Base-by-base conservation (phyloP, 2,329 filamentous ascomycete species). In the Blumeria graminis region DNA sequence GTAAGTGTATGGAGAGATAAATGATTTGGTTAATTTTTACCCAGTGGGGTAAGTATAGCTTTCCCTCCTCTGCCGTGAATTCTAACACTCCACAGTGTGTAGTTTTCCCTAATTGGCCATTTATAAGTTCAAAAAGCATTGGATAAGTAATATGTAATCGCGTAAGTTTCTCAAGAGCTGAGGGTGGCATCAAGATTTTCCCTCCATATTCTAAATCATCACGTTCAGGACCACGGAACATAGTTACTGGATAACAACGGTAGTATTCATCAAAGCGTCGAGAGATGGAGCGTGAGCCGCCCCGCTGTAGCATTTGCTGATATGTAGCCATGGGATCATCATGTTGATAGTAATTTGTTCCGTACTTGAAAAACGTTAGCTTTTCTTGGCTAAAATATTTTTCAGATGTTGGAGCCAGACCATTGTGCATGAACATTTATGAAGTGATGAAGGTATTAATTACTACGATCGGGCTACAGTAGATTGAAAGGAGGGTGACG, bases 251-350 rank as follows among this genome's bases (percentile, higher is more conserved):
- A 66, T 96, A 98, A 74, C 89, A 95, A 65, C 92, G 83, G 71
- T 95, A 96, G 73, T 94, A 96, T 70, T 98, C 92, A 69, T 98
- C 90, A 72, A 98, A 98, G 59, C 89, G 86, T 64, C 87, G 84
- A 74, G 64, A 68, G 74, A 69, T 55, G 33, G 56, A 55, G 18
- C 60, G 60, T 45, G 62, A 55, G 58, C 58, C 60, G 56, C 61
- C 62, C 9, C 62, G 58, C 14, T 58, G 56, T 50, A 63, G 63
- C 13, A 65, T 56, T 61, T 65, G 63, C 11, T 64, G 60, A 59
- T 66, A 66, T 61, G 66, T 63, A 6, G 59, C 61, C 56, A 61
- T 60, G 22, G 64, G 64, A 53, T 66, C 63, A 13, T 58, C 59
- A 14, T 60, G 58, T 55, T 65, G 60, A 56, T 63, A 66, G 55